These are phyloP conservation scores for Plasmodium cynomolgi DNA, from an alignment of 169 alveolate species.

Conservation along the genomic window DNA sequence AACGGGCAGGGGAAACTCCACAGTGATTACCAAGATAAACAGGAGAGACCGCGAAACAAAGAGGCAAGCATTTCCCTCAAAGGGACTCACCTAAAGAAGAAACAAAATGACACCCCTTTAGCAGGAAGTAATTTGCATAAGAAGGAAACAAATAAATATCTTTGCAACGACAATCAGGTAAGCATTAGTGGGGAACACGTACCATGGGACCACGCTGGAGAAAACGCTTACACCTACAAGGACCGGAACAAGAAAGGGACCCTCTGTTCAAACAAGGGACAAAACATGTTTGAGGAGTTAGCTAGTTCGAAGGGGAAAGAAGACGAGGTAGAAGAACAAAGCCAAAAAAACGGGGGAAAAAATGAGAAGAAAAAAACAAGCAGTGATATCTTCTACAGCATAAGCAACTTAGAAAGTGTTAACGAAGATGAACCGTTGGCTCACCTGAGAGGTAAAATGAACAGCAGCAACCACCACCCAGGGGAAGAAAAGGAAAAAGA, in stretches of 20 bases:
- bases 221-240: neutral
- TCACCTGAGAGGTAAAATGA: neutral
- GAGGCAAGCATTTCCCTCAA: neutral
- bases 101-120: neutral
- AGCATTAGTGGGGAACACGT: neutral
- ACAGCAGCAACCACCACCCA: neutral
- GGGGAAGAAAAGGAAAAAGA: neutral
- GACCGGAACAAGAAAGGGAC: neutral
- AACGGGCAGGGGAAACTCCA: neutral
- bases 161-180: neutral
- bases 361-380: neutral
- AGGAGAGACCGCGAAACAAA: neutral
- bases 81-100: slow-evolving; percentile 17
- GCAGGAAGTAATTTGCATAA: neutral
- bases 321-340: neutral
- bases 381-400: slow-evolving; percentile 1
- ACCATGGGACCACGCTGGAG: neutral
- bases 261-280: neutral
- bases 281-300: neutral
- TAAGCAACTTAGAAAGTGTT: slow-evolving; percentile 1
- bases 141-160: neutral
- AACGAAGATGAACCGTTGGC: neutral
- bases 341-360: neutral
- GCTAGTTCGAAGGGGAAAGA: neutral
- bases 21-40: neutral